Evolutionary conservation across 2,329 filamentous ascomycete genomes (phyloP), one percentile per base, ranked within the genome.

Genomic region (Bisporella sp.): DNA sequence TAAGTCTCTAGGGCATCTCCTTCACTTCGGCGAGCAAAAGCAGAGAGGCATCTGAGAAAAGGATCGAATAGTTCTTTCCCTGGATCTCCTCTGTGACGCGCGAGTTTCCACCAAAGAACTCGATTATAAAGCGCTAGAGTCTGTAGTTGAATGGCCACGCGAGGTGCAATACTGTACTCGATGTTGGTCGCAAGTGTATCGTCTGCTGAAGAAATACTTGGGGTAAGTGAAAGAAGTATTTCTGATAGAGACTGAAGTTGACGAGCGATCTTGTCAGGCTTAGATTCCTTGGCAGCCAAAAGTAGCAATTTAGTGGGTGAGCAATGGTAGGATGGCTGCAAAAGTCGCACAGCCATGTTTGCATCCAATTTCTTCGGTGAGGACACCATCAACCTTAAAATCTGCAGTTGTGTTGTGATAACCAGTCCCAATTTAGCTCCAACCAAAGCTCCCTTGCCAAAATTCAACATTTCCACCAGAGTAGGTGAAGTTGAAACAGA

Each of bases 161-260:
- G 69, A 1, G 86, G 82, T 1, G 72, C 71, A 4, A 82, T 73
- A 53, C 75, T 79, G 6, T 81, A 65, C 30, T 75, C 72, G 6
- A 72, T 66, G 52, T 84, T 77, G 4, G 68, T 61, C 0, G 81
- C 81, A 1, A 72, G 57, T 4, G 66, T 66, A 59, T 91, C 87
- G 40, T 84, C 79, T 7, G 79, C 76, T 45, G 72, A 71, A 2
- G 84, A 81, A n/a, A 85, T 71, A 59, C 79, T 85, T 1, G 87
- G 85, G 31, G 82, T 78, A 1, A 90, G 67, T 0, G 81, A 77
- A 1, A 90, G 69, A 0, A 90, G 69, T 3, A 74, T 73, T 57
- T 87, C 82, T 0, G 84, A 81, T 1, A 89, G 62, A 0, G 73
- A 75, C 46, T 89, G 84, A 13, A 91, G 69, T 54, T 89, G 84